These are phyloP conservation scores for Globisporangium echinulatum DNA, from an alignment of 352 stramenopile species.

Conservation along the genomic window DNA sequence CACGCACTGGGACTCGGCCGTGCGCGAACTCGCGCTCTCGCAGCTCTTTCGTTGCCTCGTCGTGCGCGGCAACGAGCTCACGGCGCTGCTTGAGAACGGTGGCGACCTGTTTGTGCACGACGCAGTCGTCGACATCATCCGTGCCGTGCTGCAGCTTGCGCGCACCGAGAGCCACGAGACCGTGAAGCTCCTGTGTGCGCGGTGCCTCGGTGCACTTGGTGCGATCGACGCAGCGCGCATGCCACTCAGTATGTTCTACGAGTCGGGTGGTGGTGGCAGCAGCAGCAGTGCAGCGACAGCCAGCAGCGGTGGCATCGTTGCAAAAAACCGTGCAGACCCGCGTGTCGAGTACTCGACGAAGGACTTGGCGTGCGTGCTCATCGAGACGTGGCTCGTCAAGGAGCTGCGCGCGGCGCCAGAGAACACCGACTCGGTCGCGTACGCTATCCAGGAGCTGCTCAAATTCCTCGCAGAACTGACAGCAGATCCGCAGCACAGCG, in stretches of 20 bases:
- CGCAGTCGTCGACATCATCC: conserved; percentile 47
- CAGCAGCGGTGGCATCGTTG: conserved; percentile 4
- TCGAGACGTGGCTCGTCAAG: conserved; percentile 78
- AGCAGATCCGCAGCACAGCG: conserved; percentile 64
- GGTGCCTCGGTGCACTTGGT: conserved; percentile 68
- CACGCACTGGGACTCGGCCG: conserved; percentile 72
- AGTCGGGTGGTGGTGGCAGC: conserved; percentile 14
- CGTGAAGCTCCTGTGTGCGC: conserved; percentile 67
- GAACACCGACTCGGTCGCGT: conserved; percentile 72
- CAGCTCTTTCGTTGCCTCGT: conserved; percentile 66
- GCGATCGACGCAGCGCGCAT: conserved; percentile 78
- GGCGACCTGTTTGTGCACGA: conserved; percentile 59
- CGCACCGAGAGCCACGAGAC: conserved; percentile 51
- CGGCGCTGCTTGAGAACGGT: conserved; percentile 64
- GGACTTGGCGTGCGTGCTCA: conserved; percentile 75
- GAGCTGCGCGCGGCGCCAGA: conserved; percentile 79
- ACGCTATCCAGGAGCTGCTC: conserved; percentile 83
- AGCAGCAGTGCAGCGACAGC: neutral
- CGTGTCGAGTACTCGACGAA: conserved; percentile 68
- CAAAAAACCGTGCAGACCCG: conserved; percentile 37
- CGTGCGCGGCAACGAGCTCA: conserved; percentile 50
- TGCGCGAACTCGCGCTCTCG: conserved; percentile 69
- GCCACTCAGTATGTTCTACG: conserved; percentile 58
- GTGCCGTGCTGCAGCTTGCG: conserved; percentile 63
- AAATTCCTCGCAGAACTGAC: conserved; percentile 76